Base-by-base conservation (phyloP, 495 filamentous ascomycete species). In the Daldinia caldariorum region DNA sequence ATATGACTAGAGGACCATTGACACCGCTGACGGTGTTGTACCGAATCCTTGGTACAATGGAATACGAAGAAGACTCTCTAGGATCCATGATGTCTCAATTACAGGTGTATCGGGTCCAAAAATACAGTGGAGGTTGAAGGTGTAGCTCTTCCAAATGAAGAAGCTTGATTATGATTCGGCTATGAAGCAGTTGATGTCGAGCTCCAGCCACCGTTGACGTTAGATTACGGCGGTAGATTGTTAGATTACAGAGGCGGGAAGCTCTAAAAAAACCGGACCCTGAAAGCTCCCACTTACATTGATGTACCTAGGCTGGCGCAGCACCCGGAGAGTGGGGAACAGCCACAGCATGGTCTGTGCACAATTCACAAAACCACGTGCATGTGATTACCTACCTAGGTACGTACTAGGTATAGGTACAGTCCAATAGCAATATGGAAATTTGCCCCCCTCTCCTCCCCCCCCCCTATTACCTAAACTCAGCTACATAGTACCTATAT, bases 1-100 rank as follows among this genome's bases (percentile, higher is more conserved):
- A 86, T 79, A 99, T 92, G 74, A 99, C 95, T 81, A 98, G 87
- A 59, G 95, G 95, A 53, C 95, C 96, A 83, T 98, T 99, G 80
- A 98, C 91, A 81, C 94, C 96, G 79, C 92, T 92, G 79, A 99
- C 93, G 67, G 95, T 99, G 84, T 99, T 99, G 86, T 99, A 99
- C 66, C 92, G 87, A 77, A 97, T 87, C 79, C 93, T 88, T 74
- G 94, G 94, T 79, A 90, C 87, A 78, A 97, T 86, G 74, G 82
- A 85, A 82, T 86, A 87, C 51, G 85, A 86, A 66, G 83, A 84
- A 70, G 91, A 89, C 85, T 93, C 93, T 78, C 93, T 87, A 63
- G 92, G 91, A 81, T 97, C 92, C 76, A 85, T 86, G 90, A 91
- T 91, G 74, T 54, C 47, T 45, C 43, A 61, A 63, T 63, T 65